Conservation (phyloP, 148 eudicot species). For the Linanthus parryae region DNA sequence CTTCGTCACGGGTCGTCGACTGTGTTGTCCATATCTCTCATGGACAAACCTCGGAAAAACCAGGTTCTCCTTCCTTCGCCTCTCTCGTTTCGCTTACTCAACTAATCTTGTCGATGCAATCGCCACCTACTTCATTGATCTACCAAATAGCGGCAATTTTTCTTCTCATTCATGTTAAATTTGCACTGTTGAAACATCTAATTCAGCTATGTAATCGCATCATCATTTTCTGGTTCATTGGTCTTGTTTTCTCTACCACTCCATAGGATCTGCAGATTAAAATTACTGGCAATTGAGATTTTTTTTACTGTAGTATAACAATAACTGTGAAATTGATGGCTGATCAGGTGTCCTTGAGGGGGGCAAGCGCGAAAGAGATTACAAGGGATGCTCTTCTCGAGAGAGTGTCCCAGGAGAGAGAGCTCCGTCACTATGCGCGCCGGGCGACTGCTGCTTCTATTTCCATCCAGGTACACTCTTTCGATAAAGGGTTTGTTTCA, state of each 20-base stretch:
- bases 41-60: slow-evolving; percentile 44
- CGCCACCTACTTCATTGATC: not conserved
- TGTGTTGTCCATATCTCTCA: slow-evolving; percentile 15
- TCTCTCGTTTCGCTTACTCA: not conserved
- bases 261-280: no score
- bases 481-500: not conserved
- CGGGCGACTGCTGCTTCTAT: slow-evolving; percentile 62
- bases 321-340: slow-evolving; percentile 1
- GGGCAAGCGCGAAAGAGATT: slow-evolving; percentile 83
- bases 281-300: not conserved
- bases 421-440: slow-evolving; percentile 66
- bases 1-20: no score
- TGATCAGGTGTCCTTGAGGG: slow-evolving; percentile 75
- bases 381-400: slow-evolving; percentile 69
- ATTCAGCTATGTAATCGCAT: no score
- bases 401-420: slow-evolving; percentile 71
- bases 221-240: no score
- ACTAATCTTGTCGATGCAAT: not conserved
- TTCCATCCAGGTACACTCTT: slow-evolving; percentile 55
- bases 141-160: not conserved
- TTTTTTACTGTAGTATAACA: not conserved
- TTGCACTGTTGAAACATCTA: not conserved
- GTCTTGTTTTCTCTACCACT: not conserved
- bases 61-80: slow-evolving; percentile 31
- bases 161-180: not conserved